Base-by-base conservation (phyloP, 164 flowering plant genomes). In the Platanus orientalis region DNA sequence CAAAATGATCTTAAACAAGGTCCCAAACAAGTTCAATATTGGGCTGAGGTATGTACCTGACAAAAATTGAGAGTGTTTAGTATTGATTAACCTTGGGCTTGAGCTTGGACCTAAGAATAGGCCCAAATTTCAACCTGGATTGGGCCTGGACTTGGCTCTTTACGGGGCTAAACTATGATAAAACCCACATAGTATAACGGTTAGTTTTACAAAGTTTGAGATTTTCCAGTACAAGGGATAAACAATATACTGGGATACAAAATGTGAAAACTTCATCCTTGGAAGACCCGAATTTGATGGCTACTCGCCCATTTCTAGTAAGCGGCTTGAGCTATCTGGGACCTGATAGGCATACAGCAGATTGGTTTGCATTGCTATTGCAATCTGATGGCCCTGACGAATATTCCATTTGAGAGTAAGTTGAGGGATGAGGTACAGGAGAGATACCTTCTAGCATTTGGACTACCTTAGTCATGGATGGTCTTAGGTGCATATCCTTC, bases 341-440 rank as follows among this genome's bases (percentile, higher is more conserved):
- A 28, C 85, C 87, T 14, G 85, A 83, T 19, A 83, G 66, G 27
- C 66, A 66, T 51, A 77, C 72, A 36, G 73, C 79, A 34, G 87
- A 83, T 28, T 74, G 67, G 28, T 61, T 47, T 1, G 72, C 76
- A 32, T 58, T 72, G 45, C 85, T 83, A n/a, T 69, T 76, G 67
- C 66, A 71, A 58, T 79, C 79, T 0, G 69, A 70, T 24, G 70
- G 72, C 52, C 71, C 77, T 7, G 75, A 73, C n/a, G 75, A 73
- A 58, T 68, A 76, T 13, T 63, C 73, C 65, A 71, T 63, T 49
- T 75, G 78, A 50, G 56, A 53, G 13, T 13, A 53, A 19, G 56
- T 27, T 3, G 29, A 19, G 14, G 19, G 56, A 3, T 11, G 56
- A 24, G 29, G 30, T 21, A 24, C 56, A 53, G 28, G 2, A 24